Base-by-base conservation (phyloP, 805 yeast genomes). In the Suhomyces vadensis region DNA sequence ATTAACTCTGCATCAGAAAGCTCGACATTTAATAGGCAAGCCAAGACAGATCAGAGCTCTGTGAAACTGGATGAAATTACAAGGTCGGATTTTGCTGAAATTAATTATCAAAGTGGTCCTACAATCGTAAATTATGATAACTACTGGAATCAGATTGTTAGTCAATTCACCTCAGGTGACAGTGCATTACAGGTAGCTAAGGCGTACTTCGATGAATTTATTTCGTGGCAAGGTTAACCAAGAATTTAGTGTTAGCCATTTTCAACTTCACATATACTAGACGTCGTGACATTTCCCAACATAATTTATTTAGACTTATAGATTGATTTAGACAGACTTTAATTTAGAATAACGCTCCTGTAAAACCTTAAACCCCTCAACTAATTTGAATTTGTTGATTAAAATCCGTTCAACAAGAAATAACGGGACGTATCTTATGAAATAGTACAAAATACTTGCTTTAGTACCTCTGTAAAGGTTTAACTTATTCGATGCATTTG, bases 391-490 rank as follows among this genome's bases (percentile, higher is more conserved):
- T 53, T 73, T 74, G 27, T 61, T 60, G 8, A 64, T 54, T 13
- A 81, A 58, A 0, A 54, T 58, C 39, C 48, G 52, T 47, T 77
- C 82, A n/a, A 73, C 50, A 10, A 81, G 26, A 54, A 71, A 72
- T 39, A 76, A 64, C 9, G 87, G 87, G 65, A 54, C 3, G 71
- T 50, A 50, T 58, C 63, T 23, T 8, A 19, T 10, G 6, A 37
- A 16, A 24, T 20, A 43, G 35, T 25, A 40, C 46, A 76, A 52
- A 3, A 73, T 36, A 1, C 56, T 49, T 3, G 82, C 76, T 60
- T 62, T 60, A 0, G 65, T 53, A 5, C 92, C 92, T 41, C 85
- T 65, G 57, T 81, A 82, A 11, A 75, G 65, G 56, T 82, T 78
- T 35, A 83, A 72, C 14, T 47, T 39, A 3, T 67, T 64, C 2